Evolutionary conservation across 176 grass and related monocot genomes (phyloP), one percentile per base, ranked within the genome.

Genomic region (Phoenix roebelenii): DNA sequence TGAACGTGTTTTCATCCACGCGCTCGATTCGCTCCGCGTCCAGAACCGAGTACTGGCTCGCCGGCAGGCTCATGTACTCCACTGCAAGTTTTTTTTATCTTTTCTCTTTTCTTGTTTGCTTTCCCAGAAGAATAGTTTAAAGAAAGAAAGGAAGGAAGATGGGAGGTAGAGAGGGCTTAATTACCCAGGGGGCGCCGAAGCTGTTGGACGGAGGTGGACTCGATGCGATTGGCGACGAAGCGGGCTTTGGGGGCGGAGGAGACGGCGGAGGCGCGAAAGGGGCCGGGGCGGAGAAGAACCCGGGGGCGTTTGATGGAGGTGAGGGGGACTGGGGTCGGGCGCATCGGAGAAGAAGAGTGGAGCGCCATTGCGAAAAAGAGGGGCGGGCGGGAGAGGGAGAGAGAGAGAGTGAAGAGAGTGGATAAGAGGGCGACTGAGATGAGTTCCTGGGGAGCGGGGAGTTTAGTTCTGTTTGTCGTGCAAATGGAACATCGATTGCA

Each of bases 11-110:
- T 0, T 85, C 87, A 48, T 97, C 87, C 6, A 97, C 70, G 35
- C 87, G 84, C 73, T 97, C 93, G 60, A 97, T 97, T 24, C 84
- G 84, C 87, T 97, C 93, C 51, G 93, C 93, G 74, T 91, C 87
- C 16, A 97, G 78, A 72, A 97, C 93, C 32, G 93, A 97, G 84
- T 88, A 97, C 52, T 97, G 87, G 74, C 93, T 97, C 15, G 87
- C 87, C 44, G 93, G 93, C 73, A 97, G 69, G 66, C 81, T 87
- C 93, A 91, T 97, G 70, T 97, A 97, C 59, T 98, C 93, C 65
- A 70, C 93, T 97, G 57, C 68, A 24, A 10, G 7, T 2, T 12
- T 39, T 39, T 12, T 39, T 39, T 4, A 7, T 9, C 7, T 4
- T 26, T 4, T 26, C 25, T 26, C 25, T 26, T 26, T 39, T 30